Evolutionary conservation across 352 stramenopile species (phyloP).

Genomic region (Phytophthora nicotianae): DNA sequence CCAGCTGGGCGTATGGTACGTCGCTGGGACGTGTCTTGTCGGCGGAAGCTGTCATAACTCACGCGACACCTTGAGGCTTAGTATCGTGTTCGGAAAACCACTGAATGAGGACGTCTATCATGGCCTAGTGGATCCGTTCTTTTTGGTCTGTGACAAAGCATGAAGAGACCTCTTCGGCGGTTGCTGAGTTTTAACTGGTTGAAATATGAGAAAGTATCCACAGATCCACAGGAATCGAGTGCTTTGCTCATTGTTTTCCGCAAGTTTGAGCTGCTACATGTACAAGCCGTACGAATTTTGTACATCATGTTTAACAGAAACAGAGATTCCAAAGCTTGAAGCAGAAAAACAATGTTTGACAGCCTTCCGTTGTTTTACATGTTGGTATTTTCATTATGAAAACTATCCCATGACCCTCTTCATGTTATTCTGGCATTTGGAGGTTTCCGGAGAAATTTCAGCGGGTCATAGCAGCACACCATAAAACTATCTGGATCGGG

Average conservation of each 20-base stretch:
- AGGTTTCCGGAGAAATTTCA: constrained; percentile 13
- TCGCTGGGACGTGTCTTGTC: constrained; percentile 3
- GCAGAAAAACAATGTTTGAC: background rate
- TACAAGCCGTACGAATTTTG: too few species aligned
- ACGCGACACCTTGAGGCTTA: background rate
- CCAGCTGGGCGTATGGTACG: constrained; percentile 15
- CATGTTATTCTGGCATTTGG: constrained; percentile 8
- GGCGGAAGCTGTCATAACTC: constrained; percentile 3
- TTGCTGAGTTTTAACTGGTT: background rate
- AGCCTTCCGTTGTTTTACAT: background rate
- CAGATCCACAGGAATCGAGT: too few species aligned
- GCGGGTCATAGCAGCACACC: constrained; percentile 34
- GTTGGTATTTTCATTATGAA: background rate
- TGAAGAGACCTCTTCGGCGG: background rate
- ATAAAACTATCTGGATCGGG: constrained; percentile 21
- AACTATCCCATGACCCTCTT: constrained; percentile 1
- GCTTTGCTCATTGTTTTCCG: too few species aligned
- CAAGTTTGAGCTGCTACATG: background rate
- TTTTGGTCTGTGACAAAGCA: constrained; percentile 9
- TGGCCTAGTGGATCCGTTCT: background rate
- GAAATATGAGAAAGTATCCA: background rate
- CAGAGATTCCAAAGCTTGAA: background rate
- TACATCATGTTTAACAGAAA: too few species aligned
- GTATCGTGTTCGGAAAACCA: background rate
- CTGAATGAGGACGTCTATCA: constrained; percentile 5